phyloP scores from a whole-genome alignment of 805 yeast species.

The Clavispora carvajalis region DNA sequence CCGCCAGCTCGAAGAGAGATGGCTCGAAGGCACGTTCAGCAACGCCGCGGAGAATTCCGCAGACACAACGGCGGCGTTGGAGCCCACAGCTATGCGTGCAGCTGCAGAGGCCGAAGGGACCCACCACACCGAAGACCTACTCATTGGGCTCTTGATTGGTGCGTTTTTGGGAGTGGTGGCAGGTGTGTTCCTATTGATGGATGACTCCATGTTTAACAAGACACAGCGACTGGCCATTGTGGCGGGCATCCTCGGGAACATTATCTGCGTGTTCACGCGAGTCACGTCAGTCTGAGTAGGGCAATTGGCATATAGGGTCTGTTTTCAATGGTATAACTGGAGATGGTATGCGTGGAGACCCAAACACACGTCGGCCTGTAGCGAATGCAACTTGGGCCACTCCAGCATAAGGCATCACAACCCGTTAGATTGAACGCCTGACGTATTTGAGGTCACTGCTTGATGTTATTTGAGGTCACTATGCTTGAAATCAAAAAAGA shows the following conservation, averaged over 20 bases:
- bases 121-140: conserved; percentile 53
- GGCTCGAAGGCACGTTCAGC: conserved; percentile 73
- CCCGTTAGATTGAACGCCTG: no score
- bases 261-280: conserved; percentile 58
- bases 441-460: no score
- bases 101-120: conserved; percentile 27
- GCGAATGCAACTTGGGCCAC: no score
- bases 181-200: conserved; percentile 50
- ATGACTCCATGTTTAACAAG: conserved; percentile 56
- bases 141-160: conserved; percentile 70
- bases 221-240: conserved; percentile 63
- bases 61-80: background rate
- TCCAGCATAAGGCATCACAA: no score
- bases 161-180: conserved; percentile 71
- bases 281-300: conserved; percentile 10
- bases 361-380: no score
- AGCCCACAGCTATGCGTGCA: conserved; percentile 14
- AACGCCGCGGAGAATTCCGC: conserved; percentile 24
- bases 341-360: no score
- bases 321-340: no score
- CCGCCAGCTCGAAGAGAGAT: conserved; percentile 72
- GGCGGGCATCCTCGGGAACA: conserved; percentile 66
- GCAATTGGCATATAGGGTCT: no score
- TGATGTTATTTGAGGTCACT: no score
- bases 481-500: no score